Base-by-base conservation (phyloP, 2,329 filamentous ascomycete genomes). In the Alternaria angustiovoidea region DNA sequence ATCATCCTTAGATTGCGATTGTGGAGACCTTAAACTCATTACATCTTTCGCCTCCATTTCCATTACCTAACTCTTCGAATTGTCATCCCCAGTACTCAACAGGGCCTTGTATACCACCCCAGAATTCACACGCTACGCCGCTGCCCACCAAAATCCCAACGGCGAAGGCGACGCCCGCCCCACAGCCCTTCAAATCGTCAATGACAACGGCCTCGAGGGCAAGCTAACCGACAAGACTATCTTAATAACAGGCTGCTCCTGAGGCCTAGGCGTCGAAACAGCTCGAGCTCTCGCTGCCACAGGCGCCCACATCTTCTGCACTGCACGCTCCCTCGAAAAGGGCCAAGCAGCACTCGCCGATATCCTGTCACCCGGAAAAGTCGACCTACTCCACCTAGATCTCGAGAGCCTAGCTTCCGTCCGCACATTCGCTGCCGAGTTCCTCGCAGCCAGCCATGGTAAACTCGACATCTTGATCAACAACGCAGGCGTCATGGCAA, bases 261-360 rank as follows among this genome's bases (percentile, higher is more conserved):
- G 67, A 5, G 72, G 72, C 26, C 67, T 75, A 11, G 71, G 71
- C 14, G 62, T 74, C 24, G 71, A 74, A 22, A 72, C 70, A 16
- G 58, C 63, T 4, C 62, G 78, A 6, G 82, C 82, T 2, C 74
- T 86, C 32, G 68, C 76, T 26, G 71, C 76, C 20, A 82, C 84
- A 0, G 82, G 83, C 16, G 82, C 82, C 2, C 80, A 75, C 9
- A 64, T 85, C 42, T 83, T 77, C 68, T 69, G 79, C 8, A 81
- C 81, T 2, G 81, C 75, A 2, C 78, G 84, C 14, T 63, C 56
- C 81, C 2, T n/a, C 38, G 8, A 67, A 14, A 36, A 65, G 36
- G 66, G 57, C 22, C 60, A 72, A 18, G 54, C 54, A 26, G 61
- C 58, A 7, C 47, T 66, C 11, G 51, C 24, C 38, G 53, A 38